Base-by-base conservation (phyloP, 1,284 basidiomycete species). In the Leccinum glutinopallens region DNA sequence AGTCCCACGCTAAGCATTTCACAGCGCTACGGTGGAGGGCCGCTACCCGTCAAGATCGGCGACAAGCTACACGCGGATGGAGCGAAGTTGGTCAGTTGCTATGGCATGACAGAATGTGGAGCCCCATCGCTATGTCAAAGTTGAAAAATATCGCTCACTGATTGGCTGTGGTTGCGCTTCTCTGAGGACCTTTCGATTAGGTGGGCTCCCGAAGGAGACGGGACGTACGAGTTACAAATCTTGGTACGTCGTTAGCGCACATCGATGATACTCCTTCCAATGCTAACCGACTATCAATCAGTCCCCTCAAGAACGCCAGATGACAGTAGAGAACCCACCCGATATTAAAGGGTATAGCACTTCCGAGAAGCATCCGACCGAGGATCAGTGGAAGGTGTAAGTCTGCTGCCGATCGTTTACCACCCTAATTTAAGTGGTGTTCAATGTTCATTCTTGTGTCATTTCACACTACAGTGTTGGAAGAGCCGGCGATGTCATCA, bases 81-180 rank as follows among this genome's bases (percentile, higher is more conserved):
- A 25, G 13, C 76, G 3, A 58, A 55, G 6, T 37, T 74, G 2
- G 17, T 29, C 1, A 58, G 19, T 7, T 13, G 17, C 4, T 77
- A 74, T 51, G 73, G 75, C 3, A 74, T 66, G 15, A 75, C 75
- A 2, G 75, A 74, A 49, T 76, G 73, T 6, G 75, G 73, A 5
- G 17, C 53, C 68, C 67, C 5, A 46, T 66, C 3, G 49, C 15
- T 5, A 8, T 13, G 0, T n/a, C 32, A 22, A 37, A 15, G 19
- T 7, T 60, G n/a, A 9, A 65, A 6, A 29, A 54, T n/a, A 29
- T 54, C 25, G 25, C 53, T 29, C 25, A 54, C n/a, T 13, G 71
- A 74, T 29, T 80, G 79, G 79, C 59, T 66, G 39, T 79, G 75
- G 75, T 58, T 75, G 59, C 60, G 60, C 15, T 68, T 79, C 33